These are phyloP conservation scores for Neopestalotiopsis sp. DNA, from an alignment of 2,329 filamentous ascomycete species.

Conservation along the genomic window DNA sequence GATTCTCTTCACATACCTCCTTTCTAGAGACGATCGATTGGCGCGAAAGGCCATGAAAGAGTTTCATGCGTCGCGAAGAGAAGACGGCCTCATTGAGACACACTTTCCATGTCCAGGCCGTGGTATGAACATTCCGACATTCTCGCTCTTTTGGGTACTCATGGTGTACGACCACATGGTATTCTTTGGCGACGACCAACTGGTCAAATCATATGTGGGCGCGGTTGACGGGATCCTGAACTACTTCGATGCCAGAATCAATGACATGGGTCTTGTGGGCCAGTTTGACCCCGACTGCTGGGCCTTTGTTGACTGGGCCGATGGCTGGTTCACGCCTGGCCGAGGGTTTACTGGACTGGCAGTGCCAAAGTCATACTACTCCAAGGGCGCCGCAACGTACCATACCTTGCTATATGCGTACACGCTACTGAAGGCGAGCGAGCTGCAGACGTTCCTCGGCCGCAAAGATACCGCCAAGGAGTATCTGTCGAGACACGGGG, in stretches of 20 bases:
- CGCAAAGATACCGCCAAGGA: conserved; percentile 26
- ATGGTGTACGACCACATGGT: conserved; percentile 37
- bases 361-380: conserved; percentile 23
- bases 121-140: conserved; percentile 36
- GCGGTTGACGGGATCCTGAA: conserved; percentile 21
- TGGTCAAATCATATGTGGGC: conserved; percentile 15
- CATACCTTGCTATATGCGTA: conserved; percentile 25
- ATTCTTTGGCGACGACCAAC: conserved; percentile 34
- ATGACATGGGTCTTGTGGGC: conserved; percentile 24
- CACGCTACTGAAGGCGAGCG: conserved; percentile 20
- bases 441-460: conserved; percentile 20
- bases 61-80: conserved; percentile 33
- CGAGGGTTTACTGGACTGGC: conserved; percentile 14
- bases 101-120: conserved; percentile 33
- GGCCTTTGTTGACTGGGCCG: conserved; percentile 42
- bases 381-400: conserved; percentile 23
- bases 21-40: conserved; percentile 39
- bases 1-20: conserved; percentile 38
- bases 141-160: conserved; percentile 40
- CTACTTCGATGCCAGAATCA: conserved; percentile 21
- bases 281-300: conserved; percentile 33
- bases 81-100: conserved; percentile 36
- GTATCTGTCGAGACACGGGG: conserved; percentile 30
- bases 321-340: conserved; percentile 32
- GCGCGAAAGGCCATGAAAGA: conserved; percentile 39